A percentile compares a stretch with the other conserved stretches of the same genome.
These are phyloP conservation scores for Thinopyrum elongatum DNA, from an alignment of 176 grass and related monocot species.

Conservation along the genomic window DNA sequence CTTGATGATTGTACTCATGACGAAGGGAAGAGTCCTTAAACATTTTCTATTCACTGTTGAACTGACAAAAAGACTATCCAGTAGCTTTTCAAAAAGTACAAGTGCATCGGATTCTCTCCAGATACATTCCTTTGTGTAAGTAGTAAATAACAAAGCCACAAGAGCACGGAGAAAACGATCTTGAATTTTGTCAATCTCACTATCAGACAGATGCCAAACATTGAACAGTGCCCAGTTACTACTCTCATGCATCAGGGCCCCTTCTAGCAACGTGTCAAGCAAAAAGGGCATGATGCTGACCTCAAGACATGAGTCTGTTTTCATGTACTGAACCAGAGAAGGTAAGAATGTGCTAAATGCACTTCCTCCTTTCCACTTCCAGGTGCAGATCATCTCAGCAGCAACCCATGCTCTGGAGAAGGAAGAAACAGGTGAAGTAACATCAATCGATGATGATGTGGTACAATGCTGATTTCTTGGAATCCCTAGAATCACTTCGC, in stretches of 20 bases:
- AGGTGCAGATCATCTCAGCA: slow-evolving; percentile 79
- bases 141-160: slow-evolving; percentile 55
- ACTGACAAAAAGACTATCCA: slow-evolving; percentile 47
- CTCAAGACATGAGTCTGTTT: slow-evolving; percentile 42
- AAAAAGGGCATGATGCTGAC: slow-evolving; percentile 39
- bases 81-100: slow-evolving; percentile 58
- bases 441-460: slow-evolving; percentile 17
- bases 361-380: slow-evolving; percentile 67
- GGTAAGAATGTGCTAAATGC: slow-evolving; percentile 65
- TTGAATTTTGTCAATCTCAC: slow-evolving; percentile 67
- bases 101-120: slow-evolving; percentile 53
- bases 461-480: slow-evolving; percentile 31
- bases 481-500: slow-evolving; percentile 71
- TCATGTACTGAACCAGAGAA: slow-evolving; percentile 60
- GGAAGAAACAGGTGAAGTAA: slow-evolving; percentile 21
- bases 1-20: slow-evolving; percentile 58
- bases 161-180: slow-evolving; percentile 72
- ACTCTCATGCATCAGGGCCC: slow-evolving; percentile 46
- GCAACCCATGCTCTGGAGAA: slow-evolving; percentile 79
- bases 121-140: slow-evolving; percentile 43
- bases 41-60: slow-evolving; percentile 48
- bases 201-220: slow-evolving; percentile 62
- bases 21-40: slow-evolving; percentile 60
- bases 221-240: slow-evolving; percentile 76
- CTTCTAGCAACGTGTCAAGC: slow-evolving; percentile 64